A percentile compares a stretch with the other conserved stretches of the same genome.
phyloP scores from a whole-genome alignment of 2,329 filamentous ascomycete genomes.

The Pseudopithomyces chartarum region DNA sequence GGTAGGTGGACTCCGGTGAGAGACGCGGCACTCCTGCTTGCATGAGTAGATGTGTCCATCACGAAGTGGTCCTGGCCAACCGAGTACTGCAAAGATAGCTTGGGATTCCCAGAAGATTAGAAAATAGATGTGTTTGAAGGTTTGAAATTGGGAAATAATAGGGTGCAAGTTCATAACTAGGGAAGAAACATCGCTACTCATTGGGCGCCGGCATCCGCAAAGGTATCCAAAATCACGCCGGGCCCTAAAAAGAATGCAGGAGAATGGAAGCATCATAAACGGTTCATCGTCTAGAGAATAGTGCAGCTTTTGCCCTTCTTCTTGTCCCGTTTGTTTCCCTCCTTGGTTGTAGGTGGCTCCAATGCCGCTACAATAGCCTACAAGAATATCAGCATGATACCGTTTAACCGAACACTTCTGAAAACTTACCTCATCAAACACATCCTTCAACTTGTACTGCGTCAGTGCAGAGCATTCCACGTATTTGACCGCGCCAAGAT shows the following conservation, averaged over 20 bases:
- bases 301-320: constrained; percentile 45
- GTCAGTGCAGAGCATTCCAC: constrained; percentile 98
- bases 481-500: constrained; percentile 97
- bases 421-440: constrained; percentile 89
- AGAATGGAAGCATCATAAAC: constrained; percentile 27
- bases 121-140: constrained; percentile 4
- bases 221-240: constrained; percentile 48
- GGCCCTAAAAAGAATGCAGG: constrained; percentile 36
- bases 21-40: background rate
- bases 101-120: background rate
- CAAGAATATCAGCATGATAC: constrained; percentile 7
- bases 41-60: background rate
- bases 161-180: constrained; percentile 30
- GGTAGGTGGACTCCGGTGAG: background rate
- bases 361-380: constrained; percentile 95
- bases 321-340: constrained; percentile 48
- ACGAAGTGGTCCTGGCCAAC: no score
- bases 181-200: constrained; percentile 46
- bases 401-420: background rate
- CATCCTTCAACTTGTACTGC: constrained; percentile 98
- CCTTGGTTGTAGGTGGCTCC: constrained; percentile 77
- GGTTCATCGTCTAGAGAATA: constrained; percentile 38
- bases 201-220: constrained; percentile 42
- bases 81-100: no score
- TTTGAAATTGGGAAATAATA: constrained; percentile 19